Percentiles rank a stretch among this genome's conserved stretches.
phyloP scores from a whole-genome alignment of 2,329 filamentous ascomycete species.

The Magnaporthales sp. region DNA sequence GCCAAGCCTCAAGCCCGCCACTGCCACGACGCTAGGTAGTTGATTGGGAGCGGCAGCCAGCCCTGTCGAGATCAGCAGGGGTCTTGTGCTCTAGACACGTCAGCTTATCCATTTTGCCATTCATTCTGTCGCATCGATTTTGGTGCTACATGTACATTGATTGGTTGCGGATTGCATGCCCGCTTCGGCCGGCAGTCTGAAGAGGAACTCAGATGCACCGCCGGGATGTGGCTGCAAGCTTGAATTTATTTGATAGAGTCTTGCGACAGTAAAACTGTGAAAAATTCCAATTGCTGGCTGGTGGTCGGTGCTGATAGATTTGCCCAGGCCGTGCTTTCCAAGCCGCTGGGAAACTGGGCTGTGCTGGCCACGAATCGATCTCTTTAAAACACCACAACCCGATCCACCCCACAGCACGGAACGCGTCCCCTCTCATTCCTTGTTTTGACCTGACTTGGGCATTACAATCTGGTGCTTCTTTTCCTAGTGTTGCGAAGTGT shows the following conservation, averaged over 20 bases:
- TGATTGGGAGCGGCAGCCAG: background rate
- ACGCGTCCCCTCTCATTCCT: background rate
- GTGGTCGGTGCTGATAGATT: background rate
- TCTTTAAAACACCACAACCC: background rate
- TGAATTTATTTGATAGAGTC: background rate
- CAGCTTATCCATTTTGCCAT: background rate
- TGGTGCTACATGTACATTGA: background rate
- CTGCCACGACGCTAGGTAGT: background rate
- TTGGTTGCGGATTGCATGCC: background rate
- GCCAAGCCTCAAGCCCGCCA: background rate
- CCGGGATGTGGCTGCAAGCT: background rate
- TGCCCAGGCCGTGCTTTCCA: background rate
- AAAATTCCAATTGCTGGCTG: background rate
- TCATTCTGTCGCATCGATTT: background rate
- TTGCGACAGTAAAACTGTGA: background rate
- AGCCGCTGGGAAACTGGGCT: background rate
- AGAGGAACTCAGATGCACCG: background rate
- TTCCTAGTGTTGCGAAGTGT: background rate
- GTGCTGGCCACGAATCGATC: background rate
- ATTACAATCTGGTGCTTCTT: background rate
- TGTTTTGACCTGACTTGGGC: background rate
- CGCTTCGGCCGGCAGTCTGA: background rate
- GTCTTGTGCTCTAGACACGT: background rate
- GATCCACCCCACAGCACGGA: background rate
- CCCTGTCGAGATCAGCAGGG: background rate